A percentile compares a stretch with the other conserved stretches of the same genome.
Conservation (phyloP, 176 grass and related monocot genomes). For the Triticum urartu region DNA sequence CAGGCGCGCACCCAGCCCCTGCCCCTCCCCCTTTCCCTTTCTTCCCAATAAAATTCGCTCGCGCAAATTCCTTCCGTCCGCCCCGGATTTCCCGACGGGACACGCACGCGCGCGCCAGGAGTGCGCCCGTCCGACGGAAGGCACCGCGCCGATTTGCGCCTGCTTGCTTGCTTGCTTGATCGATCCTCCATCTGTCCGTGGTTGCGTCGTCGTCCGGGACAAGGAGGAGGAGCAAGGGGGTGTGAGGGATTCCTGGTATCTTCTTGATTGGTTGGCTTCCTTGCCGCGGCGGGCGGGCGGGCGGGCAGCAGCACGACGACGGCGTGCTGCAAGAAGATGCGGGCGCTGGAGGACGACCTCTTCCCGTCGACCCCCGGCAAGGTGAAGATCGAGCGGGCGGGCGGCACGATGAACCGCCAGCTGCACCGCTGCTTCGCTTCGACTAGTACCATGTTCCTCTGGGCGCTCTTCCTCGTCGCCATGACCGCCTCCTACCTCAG, state of each 20-base stretch:
- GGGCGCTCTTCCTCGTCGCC: constrained; percentile 86
- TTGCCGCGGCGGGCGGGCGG: too few relatives aligned
- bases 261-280: background rate
- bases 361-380: constrained; percentile 94
- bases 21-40: background rate
- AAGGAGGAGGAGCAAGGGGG: background rate
- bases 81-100: background rate
- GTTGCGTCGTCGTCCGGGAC: background rate
- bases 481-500: constrained; percentile 88
- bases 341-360: constrained; percentile 76
- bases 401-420: constrained; percentile 63
- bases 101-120: background rate
- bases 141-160: background rate
- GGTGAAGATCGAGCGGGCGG: constrained; percentile 83
- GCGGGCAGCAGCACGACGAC: background rate
- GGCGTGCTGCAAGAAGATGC: constrained; percentile 42
- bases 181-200: background rate
- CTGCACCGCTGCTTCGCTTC: constrained; percentile 85
- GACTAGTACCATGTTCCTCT: constrained; percentile 78
- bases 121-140: background rate
- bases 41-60: background rate
- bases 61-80: background rate
- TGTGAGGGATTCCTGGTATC: background rate
- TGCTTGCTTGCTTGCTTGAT: background rate
- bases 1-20: constrained; percentile 62